Percentiles rank a stretch among this genome's conserved stretches.
Conservation (phyloP, 2,329 filamentous ascomycete genomes). For the Penicillium oxalicum region DNA sequence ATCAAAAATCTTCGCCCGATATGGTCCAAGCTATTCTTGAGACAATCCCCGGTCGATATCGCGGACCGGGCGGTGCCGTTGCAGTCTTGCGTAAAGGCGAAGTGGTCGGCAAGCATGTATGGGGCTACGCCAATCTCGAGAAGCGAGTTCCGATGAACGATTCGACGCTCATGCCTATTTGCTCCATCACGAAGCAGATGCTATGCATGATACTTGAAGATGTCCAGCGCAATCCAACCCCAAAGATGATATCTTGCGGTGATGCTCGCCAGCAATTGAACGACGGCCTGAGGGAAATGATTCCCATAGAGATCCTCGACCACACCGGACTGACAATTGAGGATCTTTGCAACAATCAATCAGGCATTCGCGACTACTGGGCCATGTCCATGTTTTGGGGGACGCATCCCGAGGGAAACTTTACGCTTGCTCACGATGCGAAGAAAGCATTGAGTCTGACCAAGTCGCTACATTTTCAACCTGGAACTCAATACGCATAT, state of each 20-base stretch:
- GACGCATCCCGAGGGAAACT: not conserved
- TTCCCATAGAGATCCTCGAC: not conserved
- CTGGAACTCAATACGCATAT: not conserved
- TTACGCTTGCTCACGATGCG: not conserved
- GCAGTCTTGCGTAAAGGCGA: not conserved
- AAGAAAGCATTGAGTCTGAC: not conserved
- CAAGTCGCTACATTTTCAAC: not conserved
- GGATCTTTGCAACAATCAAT: slow-evolving; percentile 1
- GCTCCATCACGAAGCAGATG: slow-evolving; percentile 1
- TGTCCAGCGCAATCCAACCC: not conserved
- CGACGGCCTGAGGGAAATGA: not conserved
- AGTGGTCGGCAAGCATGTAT: not conserved
- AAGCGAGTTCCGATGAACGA: not conserved
- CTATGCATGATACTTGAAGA: not conserved
- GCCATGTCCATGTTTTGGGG: slow-evolving; percentile 1
- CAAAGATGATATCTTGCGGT: not conserved
- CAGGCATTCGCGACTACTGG: not conserved
- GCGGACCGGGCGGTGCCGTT: not conserved
- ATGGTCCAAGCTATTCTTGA: not conserved
- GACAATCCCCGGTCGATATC: not conserved
- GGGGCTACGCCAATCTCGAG: not conserved
- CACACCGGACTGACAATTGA: not conserved
- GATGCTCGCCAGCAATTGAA: not conserved
- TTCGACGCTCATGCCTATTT: not conserved
- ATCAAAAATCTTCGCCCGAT: not conserved